Evolutionary conservation across 176 grass and related monocot species (phyloP).

Genomic region (Alloteropsis semialata): DNA sequence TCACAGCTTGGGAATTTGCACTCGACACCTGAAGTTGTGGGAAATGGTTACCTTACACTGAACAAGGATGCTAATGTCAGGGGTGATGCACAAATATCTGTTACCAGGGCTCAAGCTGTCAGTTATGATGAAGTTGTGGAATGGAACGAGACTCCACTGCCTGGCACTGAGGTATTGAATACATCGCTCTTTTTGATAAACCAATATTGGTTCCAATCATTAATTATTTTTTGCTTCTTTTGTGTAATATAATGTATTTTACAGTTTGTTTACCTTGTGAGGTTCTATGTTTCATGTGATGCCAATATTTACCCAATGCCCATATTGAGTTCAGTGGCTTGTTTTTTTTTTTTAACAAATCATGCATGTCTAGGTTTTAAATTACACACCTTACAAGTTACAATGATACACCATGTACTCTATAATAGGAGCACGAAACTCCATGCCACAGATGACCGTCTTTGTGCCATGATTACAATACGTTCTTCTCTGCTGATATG

Average conservation of each 20-base stretch:
- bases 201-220: neutral
- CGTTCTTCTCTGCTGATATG: constrained; percentile 3
- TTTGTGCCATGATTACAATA: constrained; percentile 15
- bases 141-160: constrained; percentile 35
- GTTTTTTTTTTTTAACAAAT: neutral
- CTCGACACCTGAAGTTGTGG: constrained; percentile 11
- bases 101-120: constrained; percentile 23
- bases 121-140: constrained; percentile 45
- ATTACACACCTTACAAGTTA: neutral
- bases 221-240: constrained; percentile 4
- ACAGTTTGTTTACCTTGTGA: neutral
- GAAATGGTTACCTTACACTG: constrained; percentile 18
- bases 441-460: neutral
- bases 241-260: neutral
- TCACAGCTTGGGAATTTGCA: neutral
- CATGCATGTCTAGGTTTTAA: constrained; percentile 5
- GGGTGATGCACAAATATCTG: constrained; percentile 8
- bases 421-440: neutral
- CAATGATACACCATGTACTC: neutral
- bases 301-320: neutral
- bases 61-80: constrained; percentile 4
- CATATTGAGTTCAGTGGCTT: neutral
- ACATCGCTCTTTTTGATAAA: neutral
- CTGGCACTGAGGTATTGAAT: constrained; percentile 28
- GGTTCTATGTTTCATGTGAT: constrained; percentile 14